A percentile compares a stretch with the other conserved stretches of the same genome.
Conservation (phyloP, 352 stramenopile species). For the Pythium periplocum region DNA sequence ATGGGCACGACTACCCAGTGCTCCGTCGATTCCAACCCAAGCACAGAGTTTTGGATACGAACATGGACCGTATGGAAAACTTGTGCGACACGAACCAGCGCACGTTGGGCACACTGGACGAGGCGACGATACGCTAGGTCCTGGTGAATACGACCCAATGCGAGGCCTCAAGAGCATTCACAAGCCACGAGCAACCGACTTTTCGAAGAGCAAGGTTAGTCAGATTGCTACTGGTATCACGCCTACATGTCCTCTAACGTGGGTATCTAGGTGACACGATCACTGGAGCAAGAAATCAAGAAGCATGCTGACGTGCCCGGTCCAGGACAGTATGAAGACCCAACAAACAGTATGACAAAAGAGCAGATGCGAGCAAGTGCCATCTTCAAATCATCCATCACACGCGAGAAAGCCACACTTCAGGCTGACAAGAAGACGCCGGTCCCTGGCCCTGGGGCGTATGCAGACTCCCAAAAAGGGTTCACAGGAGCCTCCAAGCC, state of each 20-base stretch:
- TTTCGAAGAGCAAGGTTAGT: constrained; percentile 59
- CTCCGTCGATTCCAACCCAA: constrained; percentile 64
- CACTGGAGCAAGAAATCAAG: constrained; percentile 60
- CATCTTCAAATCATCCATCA: constrained; percentile 66
- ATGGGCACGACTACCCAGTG: constrained; percentile 62
- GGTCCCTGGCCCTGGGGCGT: constrained; percentile 60
- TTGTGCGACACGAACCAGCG: constrained; percentile 60
- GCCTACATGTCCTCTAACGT: no score
- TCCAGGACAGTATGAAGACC: constrained; percentile 54
- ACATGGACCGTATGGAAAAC: constrained; percentile 60
- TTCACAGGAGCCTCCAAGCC: constrained; percentile 46
- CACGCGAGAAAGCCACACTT: constrained; percentile 35
- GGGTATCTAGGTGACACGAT: constrained; percentile 27
- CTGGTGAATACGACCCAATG: constrained; percentile 71
- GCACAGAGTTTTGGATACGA: constrained; percentile 81
- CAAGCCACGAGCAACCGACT: constrained; percentile 58
- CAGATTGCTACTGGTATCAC: neutral
- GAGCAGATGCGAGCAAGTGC: constrained; percentile 45
- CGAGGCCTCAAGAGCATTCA: constrained; percentile 58
- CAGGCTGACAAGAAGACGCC: constrained; percentile 22
- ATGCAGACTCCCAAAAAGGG: constrained; percentile 40
- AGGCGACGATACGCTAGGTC: constrained; percentile 53
- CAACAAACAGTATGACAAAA: constrained; percentile 24
- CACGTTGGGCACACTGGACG: constrained; percentile 48
- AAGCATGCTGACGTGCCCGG: constrained; percentile 46